phyloP scores from a whole-genome alignment of 2,329 filamentous ascomycete species.

The Hypoxylon sp. region DNA sequence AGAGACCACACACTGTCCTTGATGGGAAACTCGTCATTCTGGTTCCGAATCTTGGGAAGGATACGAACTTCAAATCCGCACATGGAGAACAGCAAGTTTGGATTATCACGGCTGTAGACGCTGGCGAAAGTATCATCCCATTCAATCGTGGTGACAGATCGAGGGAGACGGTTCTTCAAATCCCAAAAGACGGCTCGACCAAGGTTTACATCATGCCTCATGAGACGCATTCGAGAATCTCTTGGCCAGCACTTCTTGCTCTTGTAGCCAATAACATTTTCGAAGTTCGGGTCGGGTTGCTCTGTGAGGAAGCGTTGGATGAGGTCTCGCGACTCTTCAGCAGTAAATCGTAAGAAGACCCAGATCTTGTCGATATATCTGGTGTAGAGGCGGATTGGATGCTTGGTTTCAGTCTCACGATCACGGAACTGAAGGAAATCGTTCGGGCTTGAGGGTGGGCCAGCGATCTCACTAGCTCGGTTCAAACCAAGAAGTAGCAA shows the following conservation, averaged over 20 bases:
- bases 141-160: constrained; percentile 95
- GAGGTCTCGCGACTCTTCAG: constrained; percentile 92
- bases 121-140: constrained; percentile 99
- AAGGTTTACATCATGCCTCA: constrained; percentile 98
- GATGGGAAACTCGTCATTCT: constrained; percentile 94
- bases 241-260: constrained; percentile 99
- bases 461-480: constrained; percentile 96
- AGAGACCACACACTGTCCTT: constrained; percentile 99
- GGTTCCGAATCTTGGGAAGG: constrained; percentile 91
- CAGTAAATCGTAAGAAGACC: constrained; percentile 94
- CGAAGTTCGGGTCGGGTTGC: constrained; percentile 97
- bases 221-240: constrained; percentile 96
- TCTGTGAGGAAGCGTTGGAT: constrained; percentile 98
- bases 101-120: constrained; percentile 97
- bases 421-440: constrained; percentile 98
- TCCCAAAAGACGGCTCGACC: constrained; percentile 99
- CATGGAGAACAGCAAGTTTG: constrained; percentile 97
- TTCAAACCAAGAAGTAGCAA: constrained; percentile 90
- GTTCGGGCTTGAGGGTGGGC: constrained; percentile 90
- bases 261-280: constrained; percentile 98
- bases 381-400: constrained; percentile 97
- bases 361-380: constrained; percentile 98
- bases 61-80: constrained; percentile 97
- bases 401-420: constrained; percentile 86
- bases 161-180: constrained; percentile 92